Conservation (phyloP, 2,329 filamentous ascomycete species). For the Byssothecium circinans region DNA sequence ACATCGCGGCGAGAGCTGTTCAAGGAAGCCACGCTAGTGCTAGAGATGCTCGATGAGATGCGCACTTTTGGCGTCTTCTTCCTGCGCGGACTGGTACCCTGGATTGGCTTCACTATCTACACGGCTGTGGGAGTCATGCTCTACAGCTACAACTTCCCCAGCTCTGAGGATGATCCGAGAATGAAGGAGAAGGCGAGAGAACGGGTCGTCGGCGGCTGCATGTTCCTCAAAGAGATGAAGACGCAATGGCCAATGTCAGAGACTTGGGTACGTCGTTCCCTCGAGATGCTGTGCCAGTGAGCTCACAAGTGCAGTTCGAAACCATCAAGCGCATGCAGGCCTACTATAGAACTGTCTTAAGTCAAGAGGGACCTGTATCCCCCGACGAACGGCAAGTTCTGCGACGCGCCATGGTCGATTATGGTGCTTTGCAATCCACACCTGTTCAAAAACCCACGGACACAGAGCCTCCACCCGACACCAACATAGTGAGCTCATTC, state of each 20-base stretch:
- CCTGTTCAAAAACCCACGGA: slow-evolving; percentile 42
- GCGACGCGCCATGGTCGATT: slow-evolving; percentile 45
- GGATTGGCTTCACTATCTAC: slow-evolving; percentile 48
- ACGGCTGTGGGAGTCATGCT: slow-evolving; percentile 46
- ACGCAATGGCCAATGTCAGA: slow-evolving; percentile 47
- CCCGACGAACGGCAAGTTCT: slow-evolving; percentile 43
- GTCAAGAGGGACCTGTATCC: slow-evolving; percentile 39
- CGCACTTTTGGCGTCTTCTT: slow-evolving; percentile 46
- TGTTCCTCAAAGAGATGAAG: slow-evolving; percentile 46
- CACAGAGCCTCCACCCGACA: slow-evolving; percentile 17
- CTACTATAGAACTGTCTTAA: slow-evolving; percentile 41
- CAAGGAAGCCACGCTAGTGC: slow-evolving; percentile 40
- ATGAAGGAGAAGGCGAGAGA: slow-evolving; percentile 37
- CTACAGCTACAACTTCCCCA: slow-evolving; percentile 44
- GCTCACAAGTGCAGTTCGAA: slow-evolving; percentile 32
- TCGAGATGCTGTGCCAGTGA: background rate
- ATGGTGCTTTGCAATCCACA: slow-evolving; percentile 44
- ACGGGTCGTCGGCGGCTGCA: slow-evolving; percentile 41
- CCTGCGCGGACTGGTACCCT: slow-evolving; percentile 44
- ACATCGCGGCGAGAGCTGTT: slow-evolving; percentile 41
- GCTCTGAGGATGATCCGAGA: slow-evolving; percentile 37
- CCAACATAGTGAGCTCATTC: slow-evolving; percentile 12
- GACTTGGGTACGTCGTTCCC: slow-evolving; percentile 42
- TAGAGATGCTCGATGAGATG: slow-evolving; percentile 48
- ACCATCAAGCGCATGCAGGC: slow-evolving; percentile 49